phyloP scores from a whole-genome alignment of 78 protist species.

The Dictyostelium firmibasis region DNA sequence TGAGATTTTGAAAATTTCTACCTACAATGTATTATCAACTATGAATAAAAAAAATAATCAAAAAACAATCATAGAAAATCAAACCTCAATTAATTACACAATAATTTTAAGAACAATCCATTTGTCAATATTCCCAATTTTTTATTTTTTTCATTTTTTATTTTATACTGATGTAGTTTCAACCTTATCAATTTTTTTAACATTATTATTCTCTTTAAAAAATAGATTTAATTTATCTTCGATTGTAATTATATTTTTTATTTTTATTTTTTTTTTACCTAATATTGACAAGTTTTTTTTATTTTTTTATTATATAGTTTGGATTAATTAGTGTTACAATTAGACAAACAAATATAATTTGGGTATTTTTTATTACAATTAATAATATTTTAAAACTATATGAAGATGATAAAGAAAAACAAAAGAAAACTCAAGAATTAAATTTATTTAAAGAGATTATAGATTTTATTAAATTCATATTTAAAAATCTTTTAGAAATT shows the following conservation, averaged over 20 bases:
- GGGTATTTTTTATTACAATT: slow-evolving; percentile 54
- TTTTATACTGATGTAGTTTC: slow-evolving; percentile 69
- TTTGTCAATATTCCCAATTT: slow-evolving; percentile 11
- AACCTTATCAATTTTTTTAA: slow-evolving; percentile 14
- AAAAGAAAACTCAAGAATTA: background rate
- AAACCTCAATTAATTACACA: background rate
- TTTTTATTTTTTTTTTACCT: background rate
- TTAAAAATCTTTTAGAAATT: background rate
- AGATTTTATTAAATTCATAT: background rate
- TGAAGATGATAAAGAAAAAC: background rate
- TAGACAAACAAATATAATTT: slow-evolving; percentile 67
- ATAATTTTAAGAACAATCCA: background rate
- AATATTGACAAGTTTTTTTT: no score
- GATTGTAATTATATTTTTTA: background rate
- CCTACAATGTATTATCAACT: background rate
- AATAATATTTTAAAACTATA: background rate
- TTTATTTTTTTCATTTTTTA: slow-evolving; percentile 37
- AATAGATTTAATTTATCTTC: slow-evolving; percentile 8
- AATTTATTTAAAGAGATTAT: background rate
- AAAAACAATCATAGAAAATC: background rate
- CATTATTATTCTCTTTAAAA: slow-evolving; percentile 14
- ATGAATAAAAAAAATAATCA: background rate
- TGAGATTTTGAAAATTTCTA: background rate
- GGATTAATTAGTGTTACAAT: slow-evolving; percentile 37
- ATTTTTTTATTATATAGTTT: background rate